These are phyloP conservation scores for Friedmanniomyces endolithicus DNA, from an alignment of 495 filamentous ascomycete species.

Conservation along the genomic window DNA sequence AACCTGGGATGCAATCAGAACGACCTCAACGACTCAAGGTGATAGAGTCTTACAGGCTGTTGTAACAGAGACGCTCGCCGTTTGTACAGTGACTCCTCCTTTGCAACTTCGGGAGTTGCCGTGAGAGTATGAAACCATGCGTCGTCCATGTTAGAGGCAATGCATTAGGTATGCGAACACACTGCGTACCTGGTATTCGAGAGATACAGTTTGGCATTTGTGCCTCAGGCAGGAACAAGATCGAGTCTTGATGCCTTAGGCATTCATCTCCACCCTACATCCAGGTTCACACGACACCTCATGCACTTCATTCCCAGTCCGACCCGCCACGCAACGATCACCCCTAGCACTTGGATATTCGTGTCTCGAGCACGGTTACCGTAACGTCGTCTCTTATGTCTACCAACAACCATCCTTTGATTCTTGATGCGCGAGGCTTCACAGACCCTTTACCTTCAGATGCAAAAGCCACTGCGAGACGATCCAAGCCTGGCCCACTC, in stretches of 20 bases:
- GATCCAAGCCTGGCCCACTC: no score
- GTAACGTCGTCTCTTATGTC: no score
- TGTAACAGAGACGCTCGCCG: conserved; percentile 54
- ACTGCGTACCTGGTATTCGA: no score
- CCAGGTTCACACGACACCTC: background rate
- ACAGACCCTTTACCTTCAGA: no score
- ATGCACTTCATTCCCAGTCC: background rate
- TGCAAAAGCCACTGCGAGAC: no score
- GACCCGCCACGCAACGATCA: background rate
- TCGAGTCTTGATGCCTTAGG: no score
- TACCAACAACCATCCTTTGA: no score
- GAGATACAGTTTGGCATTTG: no score
- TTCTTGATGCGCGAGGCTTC: no score
- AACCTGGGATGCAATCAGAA: conserved; percentile 35
- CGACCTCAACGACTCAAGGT: conserved; percentile 17
- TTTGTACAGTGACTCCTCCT: conserved; percentile 37
- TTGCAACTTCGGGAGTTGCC: conserved; percentile 34
- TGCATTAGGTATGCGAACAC: background rate
- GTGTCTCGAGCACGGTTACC: no score
- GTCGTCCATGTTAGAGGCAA: conserved; percentile 53
- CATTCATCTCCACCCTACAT: no score
- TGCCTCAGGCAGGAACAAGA: no score
- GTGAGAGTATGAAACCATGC: conserved; percentile 56
- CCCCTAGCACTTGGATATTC: background rate
- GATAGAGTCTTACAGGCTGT: conserved; percentile 46